phyloP scores from a whole-genome alignment of 2,329 filamentous ascomycete species.

The Aspergillus sp. region DNA sequence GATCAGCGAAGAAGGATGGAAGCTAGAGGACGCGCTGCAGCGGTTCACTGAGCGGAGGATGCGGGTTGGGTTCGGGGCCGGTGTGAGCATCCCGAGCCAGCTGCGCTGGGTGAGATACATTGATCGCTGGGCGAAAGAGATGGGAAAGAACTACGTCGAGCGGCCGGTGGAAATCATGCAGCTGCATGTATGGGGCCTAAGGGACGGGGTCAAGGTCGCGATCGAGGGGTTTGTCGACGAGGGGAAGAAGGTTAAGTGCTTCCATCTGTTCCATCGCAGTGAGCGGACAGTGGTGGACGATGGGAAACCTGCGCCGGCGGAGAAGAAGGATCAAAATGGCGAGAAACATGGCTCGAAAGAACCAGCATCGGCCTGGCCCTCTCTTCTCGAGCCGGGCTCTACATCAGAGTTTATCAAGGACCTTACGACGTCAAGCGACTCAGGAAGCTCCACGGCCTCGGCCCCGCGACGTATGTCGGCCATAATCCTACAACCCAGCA shows the following conservation, averaged over 20 bases:
- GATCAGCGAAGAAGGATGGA: constrained; percentile 75
- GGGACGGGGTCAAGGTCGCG: constrained; percentile 77
- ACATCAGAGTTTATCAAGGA: not conserved
- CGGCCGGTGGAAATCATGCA: constrained; percentile 75
- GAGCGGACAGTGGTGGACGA: constrained; percentile 52
- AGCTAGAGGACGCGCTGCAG: constrained; percentile 51
- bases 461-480: constrained; percentile 55
- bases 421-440: constrained; percentile 6
- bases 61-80: constrained; percentile 77
- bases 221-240: constrained; percentile 83
- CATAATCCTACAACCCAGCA: constrained; percentile 66
- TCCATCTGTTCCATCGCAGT: constrained; percentile 65
- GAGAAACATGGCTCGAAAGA: constrained; percentile 2
- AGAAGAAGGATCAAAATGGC: constrained; percentile 26
- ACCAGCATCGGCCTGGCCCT: constrained; percentile 4
- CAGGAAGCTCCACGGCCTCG: constrained; percentile 12
- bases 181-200: constrained; percentile 79
- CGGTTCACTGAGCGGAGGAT: constrained; percentile 76
- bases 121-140: constrained; percentile 66
- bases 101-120: constrained; percentile 81
- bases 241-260: constrained; percentile 72
- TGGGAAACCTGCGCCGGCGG: constrained; percentile 45
- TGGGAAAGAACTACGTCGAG: constrained; percentile 71
- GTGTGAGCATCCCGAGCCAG: constrained; percentile 89
- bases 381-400: constrained; percentile 2